Base-by-base conservation (phyloP, 805 yeast genomes). In the Wickerhamomyces kurtzmanii region DNA sequence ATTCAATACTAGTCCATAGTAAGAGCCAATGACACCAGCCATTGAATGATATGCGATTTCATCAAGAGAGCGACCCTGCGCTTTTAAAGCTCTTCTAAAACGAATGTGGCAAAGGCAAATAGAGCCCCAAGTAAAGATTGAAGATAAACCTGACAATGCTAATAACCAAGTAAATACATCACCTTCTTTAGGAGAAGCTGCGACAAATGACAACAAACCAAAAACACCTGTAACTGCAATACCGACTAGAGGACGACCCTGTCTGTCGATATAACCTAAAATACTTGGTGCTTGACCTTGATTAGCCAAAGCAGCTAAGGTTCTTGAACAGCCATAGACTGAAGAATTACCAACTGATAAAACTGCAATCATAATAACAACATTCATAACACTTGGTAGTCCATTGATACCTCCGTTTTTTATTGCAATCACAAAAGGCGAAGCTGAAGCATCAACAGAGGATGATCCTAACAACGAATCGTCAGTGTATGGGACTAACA, bases 361-460 rank as follows among this genome's bases (percentile, higher is more conserved):
- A 15, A 75, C 76, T 5, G 86, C 68, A 30, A 77, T 57, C 42
- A 79, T 55, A 35, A 79, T 75, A 27, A 79, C 79, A 6, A 71
- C 82, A 44, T 79, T 79, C 55, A 79, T 62, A 18, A 79, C 68
- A 22, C 71, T 62, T 16, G 83, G 83, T 27, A 76, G 53, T 23
- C 76, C 85, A 18, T 50, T 55, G 37, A 76, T 74, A 33, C 83
- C 82, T 16, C 79, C 80, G 27, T 65, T 61, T 19, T 51, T 58
- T 31, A 78, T 69, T 18, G 89, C 82, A 53, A 81, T 72, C 30
- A 80, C 89, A 40, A 80, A 80, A 11, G 91, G 89, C 11, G 87
- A 79, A 9, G 85, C 81, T 11, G 75, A 54, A 24, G 78, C 79
- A 37, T 69, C 72, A 29, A 65, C 71, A 26, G 60, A 65, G 26